Evolutionary conservation across 371 early-diverging fungal species (phyloP).

Genomic region (Umbelopsis sp.): DNA sequence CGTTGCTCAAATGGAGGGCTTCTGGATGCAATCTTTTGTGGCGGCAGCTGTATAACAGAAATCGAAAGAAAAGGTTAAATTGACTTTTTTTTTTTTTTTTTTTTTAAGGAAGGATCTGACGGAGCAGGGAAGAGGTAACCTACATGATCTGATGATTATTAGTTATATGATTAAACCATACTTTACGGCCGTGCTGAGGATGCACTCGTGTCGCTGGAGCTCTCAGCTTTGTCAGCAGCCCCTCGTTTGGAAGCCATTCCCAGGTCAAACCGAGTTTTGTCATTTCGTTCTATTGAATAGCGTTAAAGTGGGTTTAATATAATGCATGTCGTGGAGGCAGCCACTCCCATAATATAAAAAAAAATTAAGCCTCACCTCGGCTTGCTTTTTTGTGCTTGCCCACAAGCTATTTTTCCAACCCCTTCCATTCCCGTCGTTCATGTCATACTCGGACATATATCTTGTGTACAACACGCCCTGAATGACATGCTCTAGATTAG

Average conservation of each 20-base stretch:
- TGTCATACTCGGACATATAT: constrained; percentile 16
- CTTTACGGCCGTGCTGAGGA: background rate
- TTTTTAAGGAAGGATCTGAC: no score
- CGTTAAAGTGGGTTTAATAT: no score
- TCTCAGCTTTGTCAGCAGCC: constrained; percentile 3
- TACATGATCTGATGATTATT: constrained; percentile 11
- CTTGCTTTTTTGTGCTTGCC: constrained; percentile 11
- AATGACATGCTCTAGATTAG: background rate
- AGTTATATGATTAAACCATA: constrained; percentile 11
- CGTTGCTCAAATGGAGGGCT: background rate
- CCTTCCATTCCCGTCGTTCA: constrained; percentile 11
- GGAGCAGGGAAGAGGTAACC: background rate
- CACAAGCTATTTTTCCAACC: constrained; percentile 14
- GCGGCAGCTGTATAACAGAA: background rate
- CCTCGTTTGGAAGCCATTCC: constrained; percentile 12
- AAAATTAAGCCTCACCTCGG: background rate
- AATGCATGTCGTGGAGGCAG: no score
- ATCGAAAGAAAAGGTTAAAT: background rate
- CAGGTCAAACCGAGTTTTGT: constrained; percentile 4
- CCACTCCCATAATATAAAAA: no score
- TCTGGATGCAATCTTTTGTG: constrained; percentile 14
- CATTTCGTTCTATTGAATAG: background rate
- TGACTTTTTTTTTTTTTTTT: background rate
- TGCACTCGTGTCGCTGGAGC: background rate
- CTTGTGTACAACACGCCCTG: constrained; percentile 11